Base-by-base conservation (phyloP, 306 rosid species). In the Inga oerstediana region DNA sequence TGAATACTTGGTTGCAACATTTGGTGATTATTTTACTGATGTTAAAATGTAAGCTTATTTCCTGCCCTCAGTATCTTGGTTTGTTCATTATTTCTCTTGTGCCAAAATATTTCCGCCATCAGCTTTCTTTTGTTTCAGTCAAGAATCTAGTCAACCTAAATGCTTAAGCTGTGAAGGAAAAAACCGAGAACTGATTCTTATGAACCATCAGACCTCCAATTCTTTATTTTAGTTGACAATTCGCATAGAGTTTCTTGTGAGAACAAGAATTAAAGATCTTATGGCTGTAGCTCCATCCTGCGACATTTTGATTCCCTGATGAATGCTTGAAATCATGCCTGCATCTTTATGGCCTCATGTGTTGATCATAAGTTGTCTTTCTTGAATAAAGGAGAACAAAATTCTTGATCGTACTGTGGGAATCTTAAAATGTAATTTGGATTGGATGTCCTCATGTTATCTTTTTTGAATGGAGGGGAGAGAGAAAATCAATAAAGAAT, bases 1-100 rank as follows among this genome's bases (percentile, higher is more conserved):
- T 2, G 99, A 94, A 85, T 91, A 85, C 93, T 93, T 96, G 74
- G 97, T 94, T 84, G 97, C 97, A 84, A 94, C 99, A 35, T 96
- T 96, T 84, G 88, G 98, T 39, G 99, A 96, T 87, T 96, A 96
- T 87, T 96, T 96, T 80, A 81, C 87, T n/a, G 98, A 96, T 81
- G 94, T 96, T 56, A 96, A 96, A 85, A 86, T 94, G 99, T 96
- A 89, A 96, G 97, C 83, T 58, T 59, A 66, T 45, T 73, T 82
- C 43, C 81, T 67, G 73, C 52, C 65, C 79, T 80, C 58, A 0
- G 45, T 56, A 68, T 81, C 79, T 72, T 87, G 15, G 52, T 51
- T 39, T 72, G 77, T 61, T 82, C 48, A 22, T 76, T 75, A 49
- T 19, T 52, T 51, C 19, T 3, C 66, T n/a, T 27, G 11, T 77